Base-by-base conservation (phyloP, 106 monocot species). In the Dactylorhiza incarnata region DNA sequence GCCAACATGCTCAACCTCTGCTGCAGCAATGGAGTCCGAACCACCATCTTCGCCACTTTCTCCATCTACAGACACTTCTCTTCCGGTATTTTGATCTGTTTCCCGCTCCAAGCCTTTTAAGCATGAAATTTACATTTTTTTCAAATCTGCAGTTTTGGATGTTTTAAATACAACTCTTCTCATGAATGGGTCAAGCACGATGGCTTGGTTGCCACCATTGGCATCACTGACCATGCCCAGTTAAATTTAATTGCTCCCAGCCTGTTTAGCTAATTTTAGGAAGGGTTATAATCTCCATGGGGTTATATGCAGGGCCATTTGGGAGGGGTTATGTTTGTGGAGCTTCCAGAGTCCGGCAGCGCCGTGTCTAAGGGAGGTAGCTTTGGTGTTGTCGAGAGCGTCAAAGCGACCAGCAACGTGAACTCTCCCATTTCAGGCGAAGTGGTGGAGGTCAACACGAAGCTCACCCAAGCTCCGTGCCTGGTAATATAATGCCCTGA, bases 171-270 rank as follows among this genome's bases (percentile, higher is more conserved):
- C 63, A 83, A 71, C 54, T 22, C 76, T 58, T 88, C 90, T 66
- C 95, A 95, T 81, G 95, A 95, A 50, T 95, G 95, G 95, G 88
- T 95, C 23, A 95, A 95, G 83, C 83, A 90, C 74, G 95, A 92
- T 17, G 95, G 88, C 20, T 72, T 83, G 23, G 86, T 95, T 66
- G 92, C 92, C 47, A 95, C 95, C 45, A 70, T 95, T 61, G 95
- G 95, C 81, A 95, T 95, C 82, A 92, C 95, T 48, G 95, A 95
- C 83, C 95, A 95, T 86, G 95, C 95, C 47, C 95, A 95, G 88
- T 92, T 92, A n/a, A n/a, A 47, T 69, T 23, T 10, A 17, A 65
- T 65, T 65, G 4, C 65, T 26, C 5, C 5, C 5, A n/a, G n/a
- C 19, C 19, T 56, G n/a, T n/a, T n/a, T n/a, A n/a, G n/a, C n/a